These are phyloP conservation scores for Cladosporium sp. DNA, from an alignment of 2,329 filamentous ascomycete genomes.

Conservation along the genomic window DNA sequence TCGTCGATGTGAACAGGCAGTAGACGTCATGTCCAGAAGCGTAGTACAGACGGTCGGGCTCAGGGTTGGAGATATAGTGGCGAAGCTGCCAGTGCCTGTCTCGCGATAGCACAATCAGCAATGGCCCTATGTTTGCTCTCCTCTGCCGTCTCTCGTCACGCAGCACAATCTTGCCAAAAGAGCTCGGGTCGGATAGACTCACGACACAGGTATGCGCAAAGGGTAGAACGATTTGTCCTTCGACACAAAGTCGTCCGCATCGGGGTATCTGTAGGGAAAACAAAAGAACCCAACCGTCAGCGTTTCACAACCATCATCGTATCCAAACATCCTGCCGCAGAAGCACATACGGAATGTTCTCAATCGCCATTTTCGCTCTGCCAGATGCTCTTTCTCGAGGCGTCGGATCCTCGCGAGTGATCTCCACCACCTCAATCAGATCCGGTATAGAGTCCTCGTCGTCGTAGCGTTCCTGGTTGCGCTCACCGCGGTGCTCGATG, in stretches of 20 bases:
- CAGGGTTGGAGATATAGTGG: slow-evolving; percentile 79
- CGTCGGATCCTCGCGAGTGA: neutral
- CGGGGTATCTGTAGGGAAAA: slow-evolving; percentile 37
- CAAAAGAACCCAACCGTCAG: slow-evolving; percentile 4
- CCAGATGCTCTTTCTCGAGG: neutral
- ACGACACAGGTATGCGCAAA: slow-evolving; percentile 47
- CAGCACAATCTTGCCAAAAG: slow-evolving; percentile 17
- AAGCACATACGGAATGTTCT: slow-evolving; percentile 22
- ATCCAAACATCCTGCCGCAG: neutral
- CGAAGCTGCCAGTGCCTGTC: slow-evolving; percentile 73
- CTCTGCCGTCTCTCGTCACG: slow-evolving; percentile 17
- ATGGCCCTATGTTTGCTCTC: neutral
- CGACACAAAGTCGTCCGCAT: slow-evolving; percentile 43
- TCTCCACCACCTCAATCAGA: neutral
- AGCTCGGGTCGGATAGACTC: slow-evolving; percentile 20
- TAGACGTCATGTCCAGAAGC: slow-evolving; percentile 65
- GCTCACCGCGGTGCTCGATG: too few relatives aligned
- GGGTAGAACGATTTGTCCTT: slow-evolving; percentile 45
- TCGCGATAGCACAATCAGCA: slow-evolving; percentile 29
- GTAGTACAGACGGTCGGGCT: slow-evolving; percentile 77
- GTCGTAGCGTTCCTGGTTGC: neutral
- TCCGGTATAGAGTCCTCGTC: neutral
- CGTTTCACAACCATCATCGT: neutral
- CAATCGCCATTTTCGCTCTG: slow-evolving; percentile 26
- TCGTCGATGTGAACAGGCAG: slow-evolving; percentile 58